Evolutionary conservation across 768 basidiomycete genomes (phyloP).

Genomic region (Suillus cothurnatus): DNA sequence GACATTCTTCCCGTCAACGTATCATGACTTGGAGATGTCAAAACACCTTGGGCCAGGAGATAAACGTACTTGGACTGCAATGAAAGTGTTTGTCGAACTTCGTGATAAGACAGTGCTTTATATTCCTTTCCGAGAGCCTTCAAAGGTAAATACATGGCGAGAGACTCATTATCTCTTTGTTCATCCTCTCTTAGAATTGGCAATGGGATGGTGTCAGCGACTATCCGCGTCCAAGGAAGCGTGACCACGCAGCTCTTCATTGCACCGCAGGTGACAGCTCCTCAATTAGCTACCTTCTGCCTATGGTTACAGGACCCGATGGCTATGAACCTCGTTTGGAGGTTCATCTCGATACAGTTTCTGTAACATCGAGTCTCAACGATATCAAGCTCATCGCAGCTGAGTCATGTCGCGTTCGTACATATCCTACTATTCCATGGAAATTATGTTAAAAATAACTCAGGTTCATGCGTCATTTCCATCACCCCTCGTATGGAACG

Average conservation of each 20-base stretch:
- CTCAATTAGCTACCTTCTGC: slow-evolving; percentile 81
- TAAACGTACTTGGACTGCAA: slow-evolving; percentile 75
- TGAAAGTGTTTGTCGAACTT: slow-evolving; percentile 83
- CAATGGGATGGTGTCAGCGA: slow-evolving; percentile 74
- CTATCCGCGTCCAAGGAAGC: slow-evolving; percentile 51
- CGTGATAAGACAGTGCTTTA: slow-evolving; percentile 74
- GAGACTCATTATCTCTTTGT: neutral
- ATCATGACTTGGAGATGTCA: slow-evolving; percentile 61
- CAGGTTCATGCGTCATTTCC: slow-evolving; percentile 78
- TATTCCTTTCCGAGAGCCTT: slow-evolving; percentile 90
- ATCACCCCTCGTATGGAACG: slow-evolving; percentile 82
- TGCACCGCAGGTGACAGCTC: slow-evolving; percentile 79
- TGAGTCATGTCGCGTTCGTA: slow-evolving; percentile 73
- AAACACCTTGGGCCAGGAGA: slow-evolving; percentile 72
- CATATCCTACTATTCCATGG: slow-evolving; percentile 1
- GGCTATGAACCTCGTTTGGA: slow-evolving; percentile 85
- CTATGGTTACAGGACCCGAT: slow-evolving; percentile 69
- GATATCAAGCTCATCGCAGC: slow-evolving; percentile 78
- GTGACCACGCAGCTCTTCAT: slow-evolving; percentile 74
- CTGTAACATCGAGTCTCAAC: slow-evolving; percentile 83
- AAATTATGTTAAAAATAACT: slow-evolving; percentile 11
- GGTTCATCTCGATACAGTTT: slow-evolving; percentile 79
- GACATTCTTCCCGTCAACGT: slow-evolving; percentile 82
- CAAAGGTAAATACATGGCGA: slow-evolving; percentile 58
- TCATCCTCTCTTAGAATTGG: slow-evolving; percentile 68